A percentile compares a stretch with the other conserved stretches of the same genome.
phyloP scores from a whole-genome alignment of 345 rosid genomes.

The Citrus glauca region DNA sequence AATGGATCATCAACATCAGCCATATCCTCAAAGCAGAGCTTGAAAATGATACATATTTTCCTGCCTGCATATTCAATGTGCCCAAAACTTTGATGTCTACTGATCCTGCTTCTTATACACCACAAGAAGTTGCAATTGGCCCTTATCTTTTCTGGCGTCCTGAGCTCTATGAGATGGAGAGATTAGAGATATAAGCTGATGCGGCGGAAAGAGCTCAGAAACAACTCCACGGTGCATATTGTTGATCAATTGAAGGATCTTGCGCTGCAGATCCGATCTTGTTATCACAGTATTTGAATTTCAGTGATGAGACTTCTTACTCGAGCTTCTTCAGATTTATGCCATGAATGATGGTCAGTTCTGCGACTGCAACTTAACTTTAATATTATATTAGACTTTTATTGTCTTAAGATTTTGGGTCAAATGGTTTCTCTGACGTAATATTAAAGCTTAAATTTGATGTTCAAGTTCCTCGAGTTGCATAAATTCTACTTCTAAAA shows the following conservation, averaged over 20 bases:
- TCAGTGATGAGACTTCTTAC: background rate
- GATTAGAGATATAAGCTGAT: conserved; percentile 59
- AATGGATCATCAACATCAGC: conserved; percentile 57
- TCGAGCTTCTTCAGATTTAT: background rate
- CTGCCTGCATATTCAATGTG: conserved; percentile 56
- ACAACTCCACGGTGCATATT: background rate
- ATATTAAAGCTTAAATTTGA: no score
- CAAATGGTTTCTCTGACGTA: no score
- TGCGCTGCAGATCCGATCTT: background rate
- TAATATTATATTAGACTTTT: no score
- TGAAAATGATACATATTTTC: conserved; percentile 35
- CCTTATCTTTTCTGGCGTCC: conserved; percentile 31
- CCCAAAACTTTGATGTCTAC: conserved; percentile 33
- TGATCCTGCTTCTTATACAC: no score
- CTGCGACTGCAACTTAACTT: no score
- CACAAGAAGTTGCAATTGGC: no score
- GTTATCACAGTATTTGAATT: background rate
- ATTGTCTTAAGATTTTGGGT: no score
- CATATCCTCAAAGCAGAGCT: conserved; percentile 48
- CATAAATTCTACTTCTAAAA: no score
- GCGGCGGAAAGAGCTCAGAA: conserved; percentile 36
- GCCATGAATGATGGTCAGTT: background rate
- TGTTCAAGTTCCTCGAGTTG: no score
- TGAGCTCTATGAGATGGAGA: conserved; percentile 66
- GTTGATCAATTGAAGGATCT: background rate